These are phyloP conservation scores for Eucalyptus paniculata DNA, from an alignment of 345 rosid genomes.

Conservation along the genomic window DNA sequence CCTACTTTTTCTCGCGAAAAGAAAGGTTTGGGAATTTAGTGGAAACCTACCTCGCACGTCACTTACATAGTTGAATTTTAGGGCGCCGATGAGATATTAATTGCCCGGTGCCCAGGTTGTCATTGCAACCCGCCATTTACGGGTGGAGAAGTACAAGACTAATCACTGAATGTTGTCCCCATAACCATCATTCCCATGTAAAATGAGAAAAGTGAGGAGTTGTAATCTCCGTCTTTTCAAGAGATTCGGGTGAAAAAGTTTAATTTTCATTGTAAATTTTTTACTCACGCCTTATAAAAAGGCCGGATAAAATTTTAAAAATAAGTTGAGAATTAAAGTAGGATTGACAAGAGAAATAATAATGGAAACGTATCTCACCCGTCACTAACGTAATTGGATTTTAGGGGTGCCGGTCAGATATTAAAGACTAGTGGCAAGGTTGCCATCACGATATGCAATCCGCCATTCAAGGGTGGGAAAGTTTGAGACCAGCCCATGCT, in stretches of 20 bases:
- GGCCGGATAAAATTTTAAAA: accelerated
- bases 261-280: too few relatives aligned
- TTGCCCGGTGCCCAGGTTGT: background rate
- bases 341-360: too few relatives aligned
- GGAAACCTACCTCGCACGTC: background rate
- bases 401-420: background rate
- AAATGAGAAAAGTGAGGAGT: too few relatives aligned
- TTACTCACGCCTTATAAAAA: too few relatives aligned
- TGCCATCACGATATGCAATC: background rate
- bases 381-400: background rate
- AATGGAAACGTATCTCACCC: background rate
- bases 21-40: background rate
- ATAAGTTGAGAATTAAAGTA: too few relatives aligned
- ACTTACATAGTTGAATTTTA: background rate
- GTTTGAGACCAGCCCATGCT: background rate
- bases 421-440: background rate
- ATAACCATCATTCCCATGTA: too few relatives aligned
- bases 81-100: background rate
- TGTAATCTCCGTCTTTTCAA: accelerated
- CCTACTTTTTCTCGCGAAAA: background rate
- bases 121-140: background rate
- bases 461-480: background rate
- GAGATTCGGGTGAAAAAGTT: too few relatives aligned
- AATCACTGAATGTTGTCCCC: too few relatives aligned
- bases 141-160: background rate